Evolutionary conservation across 2,329 filamentous ascomycete genomes (phyloP), one percentile per base, ranked within the genome.

Genomic region (Trichoderma pleuroti): DNA sequence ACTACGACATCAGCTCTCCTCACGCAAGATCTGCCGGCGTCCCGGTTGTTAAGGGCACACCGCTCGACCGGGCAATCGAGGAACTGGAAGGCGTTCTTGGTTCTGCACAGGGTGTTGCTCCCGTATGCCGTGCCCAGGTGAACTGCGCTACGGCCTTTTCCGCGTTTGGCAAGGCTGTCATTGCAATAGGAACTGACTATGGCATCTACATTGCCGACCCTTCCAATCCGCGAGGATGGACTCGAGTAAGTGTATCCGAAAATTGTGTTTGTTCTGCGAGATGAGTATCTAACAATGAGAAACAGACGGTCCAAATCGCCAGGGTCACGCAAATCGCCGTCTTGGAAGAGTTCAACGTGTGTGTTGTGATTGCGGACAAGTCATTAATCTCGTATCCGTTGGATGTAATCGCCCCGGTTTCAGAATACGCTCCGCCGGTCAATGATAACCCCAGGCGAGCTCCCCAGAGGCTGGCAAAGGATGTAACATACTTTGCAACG

Each of bases 401-500:
- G 54, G 97, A 99, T 77, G 90, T 93, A 8, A 88, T 99, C 62
- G 88, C 86, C 66, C 90, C 86, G 0, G 83, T 86, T n/a, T 87
- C 87, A 2, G 88, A 86, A 75, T 90, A 87, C 75, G 86, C 90
- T 10, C 85, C 88, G 6, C 85, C 89, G 9, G 82, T 84, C 16
- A 88, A 89, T 74, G 93, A 97, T 78, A 95, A 90, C 56, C 86
- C 90, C 4, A 90, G 93, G 30, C 90, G 92, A 73, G 93, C 96
- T n/a, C 96, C 96, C 0, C 95, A 98, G 79, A 93, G 95, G 76
- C 86, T 99, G 39, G 92, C 91, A 74, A 93, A 96, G 78, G 96
- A 99, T 78, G 94, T 99, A 24, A 93, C 94, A 16, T 99, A 98
- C 85, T 99, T 99, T 80, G 93, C 94, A 18, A 96, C 94, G 1